A percentile compares a stretch with the other conserved stretches of the same genome.
Evolutionary conservation across 257 asterid genomes (phyloP).

Genomic region (Solanum ahanhuiri): DNA sequence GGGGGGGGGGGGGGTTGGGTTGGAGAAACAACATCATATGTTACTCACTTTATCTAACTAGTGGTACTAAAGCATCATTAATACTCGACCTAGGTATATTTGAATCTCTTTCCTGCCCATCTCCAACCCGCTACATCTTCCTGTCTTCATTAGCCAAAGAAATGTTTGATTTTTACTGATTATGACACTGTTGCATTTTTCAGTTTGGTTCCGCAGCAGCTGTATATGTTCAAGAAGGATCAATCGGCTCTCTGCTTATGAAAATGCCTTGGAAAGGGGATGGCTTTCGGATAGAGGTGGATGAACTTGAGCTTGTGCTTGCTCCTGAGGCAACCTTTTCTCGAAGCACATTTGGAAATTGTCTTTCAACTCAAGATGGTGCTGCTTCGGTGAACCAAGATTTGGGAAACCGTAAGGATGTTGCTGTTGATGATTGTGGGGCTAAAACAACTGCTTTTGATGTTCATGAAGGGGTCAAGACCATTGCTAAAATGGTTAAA

Average conservation of each 20-base stretch:
- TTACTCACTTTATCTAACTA: neutral
- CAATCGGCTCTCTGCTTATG: slow-evolving; percentile 68
- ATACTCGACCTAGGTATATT: neutral
- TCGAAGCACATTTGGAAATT: slow-evolving; percentile 29
- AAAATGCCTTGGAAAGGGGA: slow-evolving; percentile 93
- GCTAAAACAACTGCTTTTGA: slow-evolving; percentile 39
- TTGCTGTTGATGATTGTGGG: slow-evolving; percentile 7
- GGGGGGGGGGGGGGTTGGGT: too few relatives aligned
- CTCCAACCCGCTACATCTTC: neutral
- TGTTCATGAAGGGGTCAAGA: slow-evolving; percentile 98
- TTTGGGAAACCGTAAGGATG: slow-evolving; percentile 32
- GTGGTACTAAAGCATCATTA: neutral
- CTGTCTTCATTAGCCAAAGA: neutral
- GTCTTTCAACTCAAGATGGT: slow-evolving; percentile 16
- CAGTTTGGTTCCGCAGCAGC: slow-evolving; percentile 63
- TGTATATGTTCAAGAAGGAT: slow-evolving; percentile 74
- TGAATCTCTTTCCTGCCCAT: neutral
- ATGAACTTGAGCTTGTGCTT: slow-evolving; percentile 81
- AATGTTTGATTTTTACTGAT: neutral
- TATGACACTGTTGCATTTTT: slow-evolving; percentile 10
- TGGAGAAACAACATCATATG: neutral
- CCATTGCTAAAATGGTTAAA: slow-evolving; percentile 93
- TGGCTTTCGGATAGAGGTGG: slow-evolving; percentile 78
- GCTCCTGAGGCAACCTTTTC: slow-evolving; percentile 41
- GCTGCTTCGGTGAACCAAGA: slow-evolving; percentile 16